Conservation (phyloP, 768 basidiomycete genomes). For the Pisolithus marmoratus region DNA sequence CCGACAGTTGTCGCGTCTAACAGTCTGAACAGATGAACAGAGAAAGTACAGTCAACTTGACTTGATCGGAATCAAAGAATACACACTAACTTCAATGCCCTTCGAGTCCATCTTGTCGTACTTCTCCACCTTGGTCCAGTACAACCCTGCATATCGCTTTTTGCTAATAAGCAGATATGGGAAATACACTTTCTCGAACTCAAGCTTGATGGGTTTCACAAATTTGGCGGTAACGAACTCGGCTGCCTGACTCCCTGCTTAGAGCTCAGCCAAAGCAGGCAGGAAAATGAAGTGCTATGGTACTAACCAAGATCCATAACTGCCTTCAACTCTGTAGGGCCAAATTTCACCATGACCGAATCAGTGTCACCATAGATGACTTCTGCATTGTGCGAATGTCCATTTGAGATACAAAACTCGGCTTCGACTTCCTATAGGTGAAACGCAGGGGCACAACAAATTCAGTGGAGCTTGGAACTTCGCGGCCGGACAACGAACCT, state of each 20-base stretch:
- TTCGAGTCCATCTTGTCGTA: conserved; percentile 99
- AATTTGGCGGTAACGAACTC: conserved; percentile 88
- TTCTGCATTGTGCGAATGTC: conserved; percentile 79
- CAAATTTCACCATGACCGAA: conserved; percentile 98
- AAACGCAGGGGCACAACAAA: no score
- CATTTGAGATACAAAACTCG: conserved; percentile 81
- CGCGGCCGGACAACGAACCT: conserved; percentile 36
- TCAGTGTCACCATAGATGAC: conserved; percentile 99
- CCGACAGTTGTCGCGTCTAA: conserved; percentile 97
- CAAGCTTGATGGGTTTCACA: conserved; percentile 93
- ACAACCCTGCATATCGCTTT: conserved; percentile 96
- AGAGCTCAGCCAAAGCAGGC: not conserved
- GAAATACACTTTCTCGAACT: conserved; percentile 99
- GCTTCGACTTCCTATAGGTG: conserved; percentile 76
- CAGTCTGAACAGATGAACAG: conserved; percentile 62
- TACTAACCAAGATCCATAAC: conserved; percentile 86
- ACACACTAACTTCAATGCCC: conserved; percentile 81
- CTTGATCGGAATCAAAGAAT: not conserved
- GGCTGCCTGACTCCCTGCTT: conserved; percentile 84
- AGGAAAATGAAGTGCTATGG: not conserved
- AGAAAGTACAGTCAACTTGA: not conserved
- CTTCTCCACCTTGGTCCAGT: conserved; percentile 94
- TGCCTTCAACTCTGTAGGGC: conserved; percentile 74
- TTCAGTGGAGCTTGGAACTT: not conserved
- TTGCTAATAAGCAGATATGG: conserved; percentile 98